Conservation (phyloP, 805 yeast species). For the Spathaspora passalidarum region DNA sequence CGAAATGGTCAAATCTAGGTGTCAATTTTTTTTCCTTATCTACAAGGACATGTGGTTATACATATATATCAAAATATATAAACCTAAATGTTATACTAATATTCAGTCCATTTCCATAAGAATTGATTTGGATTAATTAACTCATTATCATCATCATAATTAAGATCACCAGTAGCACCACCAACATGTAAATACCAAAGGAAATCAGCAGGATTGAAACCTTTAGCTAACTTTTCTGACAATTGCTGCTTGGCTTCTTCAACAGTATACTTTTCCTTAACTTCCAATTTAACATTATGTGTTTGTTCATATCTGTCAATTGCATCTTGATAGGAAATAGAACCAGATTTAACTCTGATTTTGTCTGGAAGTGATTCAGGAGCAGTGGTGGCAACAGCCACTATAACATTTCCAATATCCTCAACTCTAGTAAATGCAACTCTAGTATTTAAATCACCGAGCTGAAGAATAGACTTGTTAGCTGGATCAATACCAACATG, state of each 20-base stretch:
- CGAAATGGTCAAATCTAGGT: too few species aligned
- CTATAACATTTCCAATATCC: conserved; percentile 46
- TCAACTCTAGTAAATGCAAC: conserved; percentile 32
- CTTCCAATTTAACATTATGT: conserved; percentile 18
- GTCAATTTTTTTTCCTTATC: too few species aligned
- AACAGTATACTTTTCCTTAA: conserved; percentile 13
- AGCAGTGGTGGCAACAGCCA: conserved; percentile 34
- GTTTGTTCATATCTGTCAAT: conserved; percentile 37
- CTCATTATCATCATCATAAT: conserved; percentile 22
- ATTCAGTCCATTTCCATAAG: conserved; percentile 35
- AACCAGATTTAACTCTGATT: conserved; percentile 42
- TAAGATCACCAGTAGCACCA: neutral
- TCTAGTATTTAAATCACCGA: conserved; percentile 38
- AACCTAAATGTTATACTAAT: too few species aligned
- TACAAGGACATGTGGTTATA: too few species aligned
- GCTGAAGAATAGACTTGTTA: conserved; percentile 28
- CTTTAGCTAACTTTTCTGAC: conserved; percentile 15
- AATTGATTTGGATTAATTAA: conserved; percentile 35
- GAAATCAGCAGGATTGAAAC: conserved; percentile 33
- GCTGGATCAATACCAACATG: conserved; percentile 34
- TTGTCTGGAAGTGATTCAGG: conserved; percentile 41
- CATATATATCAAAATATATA: too few species aligned
- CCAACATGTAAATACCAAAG: conserved; percentile 29
- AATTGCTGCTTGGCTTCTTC: conserved; percentile 20
- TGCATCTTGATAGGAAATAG: conserved; percentile 37